Conservation (phyloP, 140 eudicot genomes). For the Stevia rebaudiana region DNA sequence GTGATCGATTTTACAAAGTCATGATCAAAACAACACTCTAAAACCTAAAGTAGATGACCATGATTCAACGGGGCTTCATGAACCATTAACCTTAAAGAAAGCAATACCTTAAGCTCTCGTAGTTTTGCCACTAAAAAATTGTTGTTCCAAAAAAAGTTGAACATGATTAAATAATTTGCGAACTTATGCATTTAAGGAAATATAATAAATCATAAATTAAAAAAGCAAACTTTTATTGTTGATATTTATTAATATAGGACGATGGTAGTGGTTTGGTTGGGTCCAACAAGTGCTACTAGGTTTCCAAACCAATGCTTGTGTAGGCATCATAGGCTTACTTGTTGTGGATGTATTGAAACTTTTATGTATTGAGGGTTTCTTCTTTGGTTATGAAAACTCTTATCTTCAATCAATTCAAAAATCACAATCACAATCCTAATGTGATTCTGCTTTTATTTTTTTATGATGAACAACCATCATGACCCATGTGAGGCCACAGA, state of each 20-base stretch:
- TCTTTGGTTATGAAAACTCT: conserved; percentile 27
- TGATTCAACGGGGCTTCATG: too few relatives aligned
- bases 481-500: conserved; percentile 44
- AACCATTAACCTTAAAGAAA: too few relatives aligned
- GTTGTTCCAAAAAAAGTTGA: too few relatives aligned
- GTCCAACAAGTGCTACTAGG: conserved; percentile 24
- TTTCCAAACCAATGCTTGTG: conserved; percentile 26
- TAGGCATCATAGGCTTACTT: conserved; percentile 27
- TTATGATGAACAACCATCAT: conserved; percentile 37
- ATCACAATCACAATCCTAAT: conserved; percentile 21
- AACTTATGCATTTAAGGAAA: too few relatives aligned
- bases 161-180: too few relatives aligned
- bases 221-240: too few relatives aligned
- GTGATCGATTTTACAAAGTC: too few relatives aligned
- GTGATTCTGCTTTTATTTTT: conserved; percentile 20
- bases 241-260: background rate
- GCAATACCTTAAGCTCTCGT: too few relatives aligned
- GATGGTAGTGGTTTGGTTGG: conserved; percentile 17
- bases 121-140: too few relatives aligned
- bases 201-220: too few relatives aligned
- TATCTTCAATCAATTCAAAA: conserved; percentile 28
- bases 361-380: conserved; percentile 22
- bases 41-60: background rate
- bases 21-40: background rate
- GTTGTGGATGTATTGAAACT: conserved; percentile 19